A percentile compares a stretch with the other conserved stretches of the same genome.
phyloP scores from a whole-genome alignment of 2,329 filamentous ascomycete genomes.

The Ilyonectria robusta region DNA sequence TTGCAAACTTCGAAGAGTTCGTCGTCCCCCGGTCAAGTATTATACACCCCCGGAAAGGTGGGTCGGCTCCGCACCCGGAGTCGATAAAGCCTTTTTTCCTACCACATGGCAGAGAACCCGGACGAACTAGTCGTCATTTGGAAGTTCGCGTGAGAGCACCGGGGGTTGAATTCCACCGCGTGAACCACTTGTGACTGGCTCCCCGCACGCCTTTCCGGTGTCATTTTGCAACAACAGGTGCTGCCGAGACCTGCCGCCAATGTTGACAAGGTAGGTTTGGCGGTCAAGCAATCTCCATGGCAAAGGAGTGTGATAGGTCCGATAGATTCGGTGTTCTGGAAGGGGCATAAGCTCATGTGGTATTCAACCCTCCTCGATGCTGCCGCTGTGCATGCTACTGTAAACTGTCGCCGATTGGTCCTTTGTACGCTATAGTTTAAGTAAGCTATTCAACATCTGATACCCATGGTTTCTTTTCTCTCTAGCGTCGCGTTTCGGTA shows the following conservation, averaged over 20 bases:
- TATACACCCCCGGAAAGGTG: constrained; percentile 23
- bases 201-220: constrained; percentile 22
- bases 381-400: not conserved
- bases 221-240: not conserved
- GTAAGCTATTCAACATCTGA: too few species aligned
- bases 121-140: constrained; percentile 17
- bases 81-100: constrained; percentile 12
- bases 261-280: not conserved
- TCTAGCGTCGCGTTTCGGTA: not conserved
- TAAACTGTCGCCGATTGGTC: constrained; percentile 10
- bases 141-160: constrained; percentile 3
- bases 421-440: not conserved
- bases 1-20: not conserved
- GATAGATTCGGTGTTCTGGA: not conserved
- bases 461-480: not conserved
- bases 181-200: not conserved
- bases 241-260: not conserved
- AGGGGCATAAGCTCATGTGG: constrained; percentile 21
- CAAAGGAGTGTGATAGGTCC: constrained; percentile 10
- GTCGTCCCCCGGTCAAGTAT: constrained; percentile 8
- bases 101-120: constrained; percentile 14
- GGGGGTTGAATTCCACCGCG: not conserved
- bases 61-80: constrained; percentile 28
- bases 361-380: constrained; percentile 2
- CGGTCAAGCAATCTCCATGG: not conserved